Conservation (phyloP, 495 filamentous ascomycete species). For the Penicillium argentinense region DNA sequence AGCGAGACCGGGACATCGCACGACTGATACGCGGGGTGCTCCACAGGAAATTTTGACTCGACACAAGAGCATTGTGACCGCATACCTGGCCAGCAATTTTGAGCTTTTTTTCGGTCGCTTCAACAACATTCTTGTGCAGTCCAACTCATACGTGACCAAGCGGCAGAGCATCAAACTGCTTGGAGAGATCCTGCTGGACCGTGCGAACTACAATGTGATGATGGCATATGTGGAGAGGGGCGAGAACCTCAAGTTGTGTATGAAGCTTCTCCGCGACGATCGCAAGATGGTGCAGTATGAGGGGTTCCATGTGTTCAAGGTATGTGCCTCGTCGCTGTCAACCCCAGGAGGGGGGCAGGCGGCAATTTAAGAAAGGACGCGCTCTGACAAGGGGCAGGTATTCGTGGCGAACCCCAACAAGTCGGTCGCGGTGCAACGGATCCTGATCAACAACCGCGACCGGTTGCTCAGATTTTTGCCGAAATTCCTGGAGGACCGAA, state of each 20-base stretch:
- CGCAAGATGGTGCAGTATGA: constrained; percentile 99
- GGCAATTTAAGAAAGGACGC: too few species aligned
- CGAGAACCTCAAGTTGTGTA: constrained; percentile 94
- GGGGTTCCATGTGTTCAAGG: constrained; percentile 98
- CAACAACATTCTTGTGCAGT: constrained; percentile 84
- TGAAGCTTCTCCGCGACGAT: constrained; percentile 93
- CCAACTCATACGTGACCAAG: constrained; percentile 96
- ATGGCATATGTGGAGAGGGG: constrained; percentile 92
- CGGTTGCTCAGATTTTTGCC: constrained; percentile 84
- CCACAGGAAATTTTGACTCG: constrained; percentile 85
- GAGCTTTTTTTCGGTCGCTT: constrained; percentile 88
- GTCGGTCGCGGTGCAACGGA: constrained; percentile 87
- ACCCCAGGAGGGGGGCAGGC: neutral
- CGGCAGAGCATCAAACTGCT: constrained; percentile 96
- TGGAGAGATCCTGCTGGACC: constrained; percentile 90
- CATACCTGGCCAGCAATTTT: constrained; percentile 84
- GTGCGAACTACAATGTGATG: constrained; percentile 98
- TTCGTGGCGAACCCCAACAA: constrained; percentile 99
- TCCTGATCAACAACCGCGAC: constrained; percentile 93
- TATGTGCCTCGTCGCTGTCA: constrained; percentile 29
- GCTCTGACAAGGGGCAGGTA: constrained; percentile 54
- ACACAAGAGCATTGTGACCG: constrained; percentile 84
- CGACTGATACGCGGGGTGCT: constrained; percentile 1
- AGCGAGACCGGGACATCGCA: too few species aligned
- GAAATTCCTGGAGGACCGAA: constrained; percentile 89